Evolutionary conservation across 768 basidiomycete species (phyloP).

Genomic region (Tulasnella calospora): DNA sequence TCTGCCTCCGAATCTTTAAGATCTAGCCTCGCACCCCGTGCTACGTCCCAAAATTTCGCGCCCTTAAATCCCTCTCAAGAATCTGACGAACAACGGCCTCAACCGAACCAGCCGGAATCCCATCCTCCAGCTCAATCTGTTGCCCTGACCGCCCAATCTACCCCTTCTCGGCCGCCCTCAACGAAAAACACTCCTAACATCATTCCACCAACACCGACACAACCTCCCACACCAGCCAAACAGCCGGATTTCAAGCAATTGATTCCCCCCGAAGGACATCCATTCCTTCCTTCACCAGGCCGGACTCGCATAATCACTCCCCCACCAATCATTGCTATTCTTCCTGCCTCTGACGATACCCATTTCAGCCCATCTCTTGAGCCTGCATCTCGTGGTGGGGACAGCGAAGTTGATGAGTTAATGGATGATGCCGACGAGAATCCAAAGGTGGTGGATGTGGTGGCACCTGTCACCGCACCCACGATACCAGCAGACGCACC

Average conservation of each 20-base stretch:
- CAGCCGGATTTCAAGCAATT: neutral
- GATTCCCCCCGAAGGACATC: neutral
- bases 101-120: neutral
- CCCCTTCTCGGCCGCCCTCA: neutral
- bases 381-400: neutral
- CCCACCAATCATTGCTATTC: neutral
- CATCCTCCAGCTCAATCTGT: neutral
- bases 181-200: neutral
- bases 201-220: neutral
- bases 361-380: neutral
- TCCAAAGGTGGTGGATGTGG: neutral
- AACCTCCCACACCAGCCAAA: neutral
- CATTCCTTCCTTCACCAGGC: neutral
- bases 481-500: neutral
- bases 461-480: no score
- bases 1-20: neutral
- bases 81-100: neutral
- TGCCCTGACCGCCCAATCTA: neutral
- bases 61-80: neutral
- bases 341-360: neutral
- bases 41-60: neutral
- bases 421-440: slow-evolving; percentile 10
- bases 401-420: slow-evolving; percentile 13
- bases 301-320: neutral
- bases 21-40: neutral